These are phyloP conservation scores for Pogostemon cablin DNA, from an alignment of 257 asterid genomes.

Conservation along the genomic window DNA sequence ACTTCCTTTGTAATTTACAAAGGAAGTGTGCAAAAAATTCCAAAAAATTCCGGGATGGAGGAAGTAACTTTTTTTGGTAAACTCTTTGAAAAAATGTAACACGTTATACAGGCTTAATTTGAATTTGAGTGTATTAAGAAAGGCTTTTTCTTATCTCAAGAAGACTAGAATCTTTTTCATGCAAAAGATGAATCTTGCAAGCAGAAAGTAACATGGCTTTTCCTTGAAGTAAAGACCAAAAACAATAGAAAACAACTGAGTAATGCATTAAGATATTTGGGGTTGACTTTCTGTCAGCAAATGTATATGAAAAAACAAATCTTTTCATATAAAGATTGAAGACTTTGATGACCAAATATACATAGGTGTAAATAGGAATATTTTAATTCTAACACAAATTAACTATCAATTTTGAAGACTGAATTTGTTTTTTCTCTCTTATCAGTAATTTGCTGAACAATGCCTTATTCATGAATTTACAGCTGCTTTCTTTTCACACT, in stretches of 20 bases:
- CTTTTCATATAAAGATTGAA: not conserved
- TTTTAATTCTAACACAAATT: too few species aligned
- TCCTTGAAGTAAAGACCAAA: not conserved
- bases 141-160: too few species aligned
- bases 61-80: too few species aligned
- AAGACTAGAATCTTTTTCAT: not conserved
- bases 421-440: not conserved
- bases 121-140: too few species aligned
- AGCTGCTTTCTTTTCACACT: conserved; percentile 30
- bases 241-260: too few species aligned
- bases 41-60: too few species aligned
- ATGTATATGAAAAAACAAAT: not conserved
- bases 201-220: not conserved
- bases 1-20: too few species aligned
- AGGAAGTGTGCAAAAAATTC: too few species aligned
- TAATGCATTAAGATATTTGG: not conserved
- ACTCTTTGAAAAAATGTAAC: too few species aligned
- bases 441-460: not conserved
- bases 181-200: not conserved
- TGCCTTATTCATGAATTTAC: conserved; percentile 25
- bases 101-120: too few species aligned
- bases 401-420: too few species aligned
- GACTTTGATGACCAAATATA: not conserved
- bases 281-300: not conserved
- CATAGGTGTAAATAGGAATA: too few species aligned